Conservation (phyloP, 225 moss, liverwort and hornwort genomes). For the Takakia lepidozioides region DNA sequence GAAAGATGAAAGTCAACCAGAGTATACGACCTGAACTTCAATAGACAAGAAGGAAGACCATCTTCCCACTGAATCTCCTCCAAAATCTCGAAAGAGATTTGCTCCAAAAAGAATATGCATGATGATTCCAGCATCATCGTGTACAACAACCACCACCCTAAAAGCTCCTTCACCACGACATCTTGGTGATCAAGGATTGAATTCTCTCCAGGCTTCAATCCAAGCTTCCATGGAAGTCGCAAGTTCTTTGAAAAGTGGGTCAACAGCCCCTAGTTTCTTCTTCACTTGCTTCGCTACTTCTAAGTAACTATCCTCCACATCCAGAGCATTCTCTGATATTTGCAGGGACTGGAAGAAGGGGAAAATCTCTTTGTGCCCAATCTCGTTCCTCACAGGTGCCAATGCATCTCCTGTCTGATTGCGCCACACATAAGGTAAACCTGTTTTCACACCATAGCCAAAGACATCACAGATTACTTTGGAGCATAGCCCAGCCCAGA, state of each 20-base stretch:
- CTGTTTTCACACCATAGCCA: constrained; percentile 40
- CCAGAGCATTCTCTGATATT: constrained; percentile 34
- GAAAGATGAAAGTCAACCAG: too few species aligned
- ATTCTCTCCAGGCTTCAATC: constrained; percentile 43
- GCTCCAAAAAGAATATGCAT: too few species aligned
- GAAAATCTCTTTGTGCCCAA: constrained; percentile 22
- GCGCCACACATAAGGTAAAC: constrained; percentile 45
- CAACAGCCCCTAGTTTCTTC: constrained; percentile 11
- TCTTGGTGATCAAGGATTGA: constrained; percentile 9
- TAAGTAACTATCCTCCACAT: constrained; percentile 38
- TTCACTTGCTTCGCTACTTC: constrained; percentile 38
- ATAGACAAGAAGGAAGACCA: too few species aligned
- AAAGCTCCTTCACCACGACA: too few species aligned
- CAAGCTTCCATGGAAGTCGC: constrained; percentile 44
- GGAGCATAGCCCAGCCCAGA: constrained; percentile 44
- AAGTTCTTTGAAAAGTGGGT: constrained; percentile 39
- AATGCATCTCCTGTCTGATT: constrained; percentile 12
- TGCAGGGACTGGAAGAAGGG: constrained; percentile 27
- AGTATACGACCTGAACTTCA: too few species aligned
- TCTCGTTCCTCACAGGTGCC: background rate
- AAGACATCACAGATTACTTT: constrained; percentile 41
- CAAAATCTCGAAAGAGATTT: too few species aligned
- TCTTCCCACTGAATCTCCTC: too few species aligned
- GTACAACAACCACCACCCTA: too few species aligned
- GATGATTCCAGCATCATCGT: too few species aligned